Evolutionary conservation across 768 basidiomycete species (phyloP), one percentile per base, ranked within the genome.

Genomic region (Tricholomella constricta): DNA sequence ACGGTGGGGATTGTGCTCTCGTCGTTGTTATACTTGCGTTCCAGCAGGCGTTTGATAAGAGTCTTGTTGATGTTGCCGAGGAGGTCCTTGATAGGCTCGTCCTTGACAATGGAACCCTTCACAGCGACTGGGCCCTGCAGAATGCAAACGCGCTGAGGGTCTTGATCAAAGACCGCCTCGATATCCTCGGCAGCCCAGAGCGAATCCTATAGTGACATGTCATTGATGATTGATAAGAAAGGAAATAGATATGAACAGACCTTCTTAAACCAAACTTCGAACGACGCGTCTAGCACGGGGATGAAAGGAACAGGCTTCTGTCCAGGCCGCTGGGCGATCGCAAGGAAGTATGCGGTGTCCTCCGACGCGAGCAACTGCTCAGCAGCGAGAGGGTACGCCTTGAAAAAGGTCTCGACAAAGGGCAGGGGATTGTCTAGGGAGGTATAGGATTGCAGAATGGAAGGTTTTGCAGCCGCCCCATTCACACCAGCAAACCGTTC

Each of bases 221-320:
- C 48, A 43, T 15, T 32, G 42, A 35, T 20, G 22, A 10, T 14
- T 31, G 52, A 8, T 22, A 47, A 40, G 19, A 44, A 17, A 51
- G 43, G 20, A 44, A 38, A 31, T 25, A 5, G 26, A 31, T 37
- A 57, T 55, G 3, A 10, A 32, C 31, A 10, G 14, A 90, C 92
- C 88, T 99, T 99, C 82, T 99, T 98, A 78, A 99, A 98, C 97
- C 97, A 99, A 46, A 98, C 94, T 68, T 95, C 93, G 65, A 98
- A 98, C 60, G 73, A 85, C 19, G 87, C 85, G 67, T 98, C 95
- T 46, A 98, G 82, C 26, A 99, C 86, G 4, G 96, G 95, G 61
- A 99, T 97, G 78, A 98, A 99, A 0, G 97, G 97, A 6, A 88
- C 96, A 1, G 97, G 97, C 73, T 98, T 99, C 79, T 99, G 97